Percentiles rank a stretch among this genome's conserved stretches.
Conservation (phyloP, 805 yeast species). For the Tetrapisispora phaffii region DNA sequence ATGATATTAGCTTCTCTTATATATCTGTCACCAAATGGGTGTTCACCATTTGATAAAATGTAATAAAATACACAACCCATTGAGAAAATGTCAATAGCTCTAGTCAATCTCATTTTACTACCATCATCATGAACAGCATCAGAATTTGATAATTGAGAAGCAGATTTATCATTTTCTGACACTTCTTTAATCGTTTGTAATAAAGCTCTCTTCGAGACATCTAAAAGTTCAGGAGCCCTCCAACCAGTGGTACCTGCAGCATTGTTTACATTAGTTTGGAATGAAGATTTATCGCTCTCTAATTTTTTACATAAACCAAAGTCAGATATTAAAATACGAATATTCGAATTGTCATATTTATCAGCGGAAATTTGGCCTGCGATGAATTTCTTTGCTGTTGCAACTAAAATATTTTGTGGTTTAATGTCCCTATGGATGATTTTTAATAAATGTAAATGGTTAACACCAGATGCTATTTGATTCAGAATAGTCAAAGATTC, state of each 20-base stretch:
- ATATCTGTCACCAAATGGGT: slow-evolving; percentile 93
- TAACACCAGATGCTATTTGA: slow-evolving; percentile 77
- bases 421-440: slow-evolving; percentile 92
- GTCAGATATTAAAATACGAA: slow-evolving; percentile 79
- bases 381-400: slow-evolving; percentile 44
- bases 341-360: slow-evolving; percentile 27
- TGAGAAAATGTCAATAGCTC: slow-evolving; percentile 88
- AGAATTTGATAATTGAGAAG: neutral
- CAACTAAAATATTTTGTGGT: slow-evolving; percentile 86
- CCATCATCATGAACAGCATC: slow-evolving; percentile 30
- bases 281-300: slow-evolving; percentile 87
- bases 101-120: slow-evolving; percentile 56
- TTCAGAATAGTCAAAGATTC: slow-evolving; percentile 38
- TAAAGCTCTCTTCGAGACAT: slow-evolving; percentile 8
- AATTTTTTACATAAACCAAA: slow-evolving; percentile 90
- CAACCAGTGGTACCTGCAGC: slow-evolving; percentile 98
- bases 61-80: slow-evolving; percentile 91
- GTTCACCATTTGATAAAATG: slow-evolving; percentile 70
- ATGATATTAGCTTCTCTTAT: slow-evolving; percentile 82
- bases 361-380: slow-evolving; percentile 17
- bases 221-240: slow-evolving; percentile 88
- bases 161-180: slow-evolving; percentile 1
- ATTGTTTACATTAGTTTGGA: slow-evolving; percentile 73
- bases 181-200: slow-evolving; percentile 1
- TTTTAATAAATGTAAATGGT: slow-evolving; percentile 78